Evolutionary conservation across 176 grass and related monocot genomes (phyloP).

Genomic region (Eragrostis curvula): DNA sequence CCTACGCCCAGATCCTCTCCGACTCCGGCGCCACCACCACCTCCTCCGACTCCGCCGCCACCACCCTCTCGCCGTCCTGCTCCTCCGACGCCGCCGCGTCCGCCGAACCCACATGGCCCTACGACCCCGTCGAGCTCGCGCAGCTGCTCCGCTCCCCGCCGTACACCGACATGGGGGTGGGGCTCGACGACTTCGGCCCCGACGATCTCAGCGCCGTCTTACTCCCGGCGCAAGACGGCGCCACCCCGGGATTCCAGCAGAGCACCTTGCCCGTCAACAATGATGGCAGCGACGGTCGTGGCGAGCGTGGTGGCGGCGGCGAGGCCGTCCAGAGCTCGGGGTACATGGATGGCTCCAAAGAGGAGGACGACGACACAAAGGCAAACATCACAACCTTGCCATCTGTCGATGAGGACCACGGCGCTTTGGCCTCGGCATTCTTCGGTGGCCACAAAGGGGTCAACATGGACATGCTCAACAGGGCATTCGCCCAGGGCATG

Average conservation of each 20-base stretch:
- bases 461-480: constrained; percentile 39
- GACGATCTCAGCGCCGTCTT: neutral
- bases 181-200: neutral
- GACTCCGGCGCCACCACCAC: constrained; percentile 3
- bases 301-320: neutral
- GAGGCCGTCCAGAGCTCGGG: neutral
- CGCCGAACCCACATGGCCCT: constrained; percentile 35
- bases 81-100: neutral
- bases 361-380: neutral
- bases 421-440: constrained; percentile 26
- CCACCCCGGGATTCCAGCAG: constrained; percentile 7
- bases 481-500: constrained; percentile 54
- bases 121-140: constrained; percentile 42
- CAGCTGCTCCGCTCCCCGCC: constrained; percentile 41
- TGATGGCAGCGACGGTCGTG: too few species aligned
- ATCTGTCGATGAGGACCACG: neutral
- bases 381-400: neutral
- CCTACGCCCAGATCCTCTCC: constrained; percentile 54
- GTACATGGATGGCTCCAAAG: neutral
- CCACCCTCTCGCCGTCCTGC: constrained; percentile 25
- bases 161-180: constrained; percentile 2
- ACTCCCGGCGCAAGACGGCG: neutral
- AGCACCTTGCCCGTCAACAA: neutral
- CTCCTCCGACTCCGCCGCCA: neutral
- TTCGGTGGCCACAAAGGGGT: constrained; percentile 1